Evolutionary conservation across 2,329 filamentous ascomycete genomes (phyloP).

Genomic region (Golovinomyces cichoracearum): DNA sequence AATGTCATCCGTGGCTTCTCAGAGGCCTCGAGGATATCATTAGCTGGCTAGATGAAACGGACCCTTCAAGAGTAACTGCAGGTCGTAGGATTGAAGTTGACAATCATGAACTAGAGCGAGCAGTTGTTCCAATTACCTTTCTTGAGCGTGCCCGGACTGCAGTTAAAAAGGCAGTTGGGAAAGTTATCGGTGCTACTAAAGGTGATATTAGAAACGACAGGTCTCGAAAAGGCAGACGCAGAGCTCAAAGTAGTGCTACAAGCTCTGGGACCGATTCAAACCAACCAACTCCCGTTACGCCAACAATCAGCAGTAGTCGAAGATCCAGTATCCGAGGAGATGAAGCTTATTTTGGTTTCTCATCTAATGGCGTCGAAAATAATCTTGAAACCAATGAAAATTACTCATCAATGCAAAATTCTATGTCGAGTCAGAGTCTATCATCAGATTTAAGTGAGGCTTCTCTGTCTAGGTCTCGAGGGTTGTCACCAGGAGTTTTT

Average conservation of each 20-base stretch:
- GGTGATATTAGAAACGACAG: slow-evolving; percentile 28
- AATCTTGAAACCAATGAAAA: too few relatives aligned
- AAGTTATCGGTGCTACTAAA: slow-evolving; percentile 24
- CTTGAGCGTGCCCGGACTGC: slow-evolving; percentile 63
- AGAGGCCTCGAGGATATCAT: slow-evolving; percentile 47
- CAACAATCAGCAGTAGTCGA: slow-evolving; percentile 17
- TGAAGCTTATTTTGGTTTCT: slow-evolving; percentile 25
- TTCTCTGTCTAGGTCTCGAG: too few relatives aligned
- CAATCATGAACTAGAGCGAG: slow-evolving; percentile 64
- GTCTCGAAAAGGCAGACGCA: slow-evolving; percentile 20
- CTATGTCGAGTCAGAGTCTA: too few relatives aligned
- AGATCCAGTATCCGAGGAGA: slow-evolving; percentile 32
- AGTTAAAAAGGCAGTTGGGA: slow-evolving; percentile 39
- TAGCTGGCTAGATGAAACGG: slow-evolving; percentile 81
- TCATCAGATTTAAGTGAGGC: too few relatives aligned
- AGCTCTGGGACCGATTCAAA: slow-evolving; percentile 32
- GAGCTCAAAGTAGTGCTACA: slow-evolving; percentile 35
- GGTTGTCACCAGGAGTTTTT: too few relatives aligned
- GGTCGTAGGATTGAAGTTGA: slow-evolving; percentile 81
- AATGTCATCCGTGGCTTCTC: slow-evolving; percentile 78
- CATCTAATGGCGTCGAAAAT: slow-evolving; percentile 16
- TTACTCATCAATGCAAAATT: too few relatives aligned
- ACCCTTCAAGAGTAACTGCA: slow-evolving; percentile 50
- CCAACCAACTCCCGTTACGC: slow-evolving; percentile 22
- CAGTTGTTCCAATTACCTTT: slow-evolving; percentile 71